Conservation (phyloP, 129 eudicot species). For the Logfia minima region DNA sequence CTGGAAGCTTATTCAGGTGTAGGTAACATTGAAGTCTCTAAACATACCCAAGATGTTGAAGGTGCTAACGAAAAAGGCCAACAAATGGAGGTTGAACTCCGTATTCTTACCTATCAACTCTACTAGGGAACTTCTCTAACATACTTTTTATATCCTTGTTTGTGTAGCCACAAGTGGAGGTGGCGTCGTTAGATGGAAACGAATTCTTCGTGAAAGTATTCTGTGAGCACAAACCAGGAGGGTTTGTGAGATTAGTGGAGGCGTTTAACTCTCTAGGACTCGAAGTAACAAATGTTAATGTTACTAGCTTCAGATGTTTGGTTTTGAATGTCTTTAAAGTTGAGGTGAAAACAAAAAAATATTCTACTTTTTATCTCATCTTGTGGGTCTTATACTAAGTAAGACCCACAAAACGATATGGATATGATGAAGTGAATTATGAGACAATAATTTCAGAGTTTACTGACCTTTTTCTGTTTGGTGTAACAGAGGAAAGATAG, state of each 20-base stretch:
- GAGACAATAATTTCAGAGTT: neutral
- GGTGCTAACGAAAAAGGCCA: conserved; percentile 57
- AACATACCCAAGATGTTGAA: conserved; percentile 44
- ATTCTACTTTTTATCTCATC: neutral
- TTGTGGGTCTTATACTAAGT: neutral
- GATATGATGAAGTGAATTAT: neutral
- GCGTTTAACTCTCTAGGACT: conserved; percentile 71
- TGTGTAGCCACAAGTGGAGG: conserved; percentile 91
- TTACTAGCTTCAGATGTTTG: conserved; percentile 74
- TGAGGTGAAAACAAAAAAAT: conserved; percentile 50
- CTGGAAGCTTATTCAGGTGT: conserved; percentile 43
- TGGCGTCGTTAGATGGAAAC: conserved; percentile 75
- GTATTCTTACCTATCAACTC: neutral
- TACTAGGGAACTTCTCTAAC: neutral
- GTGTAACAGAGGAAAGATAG: conserved; percentile 58
- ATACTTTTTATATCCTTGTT: conserved; percentile 2
- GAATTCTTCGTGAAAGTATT: conserved; percentile 90
- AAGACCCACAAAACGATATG: conserved; percentile 5
- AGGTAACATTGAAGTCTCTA: conserved; percentile 32
- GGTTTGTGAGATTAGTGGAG: conserved; percentile 81
- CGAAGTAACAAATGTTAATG: conserved; percentile 77
- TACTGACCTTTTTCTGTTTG: neutral
- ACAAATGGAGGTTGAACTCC: conserved; percentile 83
- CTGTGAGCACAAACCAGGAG: conserved; percentile 87
- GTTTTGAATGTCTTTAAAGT: conserved; percentile 83